Evolutionary conservation across 2,329 filamentous ascomycete species (phyloP).

Genomic region (Arthrobotrys musiformis): DNA sequence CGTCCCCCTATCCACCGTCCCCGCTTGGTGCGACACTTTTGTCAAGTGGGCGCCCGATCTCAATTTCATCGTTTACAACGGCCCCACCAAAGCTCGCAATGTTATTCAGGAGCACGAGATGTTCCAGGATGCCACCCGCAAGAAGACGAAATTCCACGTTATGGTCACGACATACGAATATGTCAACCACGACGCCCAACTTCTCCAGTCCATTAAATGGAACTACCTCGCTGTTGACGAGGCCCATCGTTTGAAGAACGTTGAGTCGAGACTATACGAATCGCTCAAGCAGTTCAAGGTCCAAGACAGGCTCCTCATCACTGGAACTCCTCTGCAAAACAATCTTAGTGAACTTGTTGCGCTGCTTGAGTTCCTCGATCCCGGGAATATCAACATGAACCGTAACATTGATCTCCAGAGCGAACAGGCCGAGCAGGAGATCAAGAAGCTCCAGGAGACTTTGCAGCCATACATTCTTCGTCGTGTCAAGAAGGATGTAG

Average conservation of each 20-base stretch:
- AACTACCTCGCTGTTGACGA: constrained; percentile 97
- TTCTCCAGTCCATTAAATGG: constrained; percentile 92
- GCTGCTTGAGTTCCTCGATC: constrained; percentile 94
- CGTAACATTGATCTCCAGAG: constrained; percentile 87
- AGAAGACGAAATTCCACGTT: constrained; percentile 96
- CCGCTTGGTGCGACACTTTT: constrained; percentile 97
- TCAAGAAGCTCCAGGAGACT: constrained; percentile 82
- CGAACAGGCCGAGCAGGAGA: constrained; percentile 84
- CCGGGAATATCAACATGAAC: constrained; percentile 90
- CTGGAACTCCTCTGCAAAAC: constrained; percentile 96
- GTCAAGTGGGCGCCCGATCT: constrained; percentile 94
- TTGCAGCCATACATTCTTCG: constrained; percentile 96
- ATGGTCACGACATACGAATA: constrained; percentile 98
- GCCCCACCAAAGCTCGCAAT: constrained; percentile 83
- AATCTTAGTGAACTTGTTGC: constrained; percentile 92
- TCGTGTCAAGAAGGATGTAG: constrained; percentile 95
- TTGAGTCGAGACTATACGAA: constrained; percentile 90
- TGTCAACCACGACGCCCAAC: constrained; percentile 84
- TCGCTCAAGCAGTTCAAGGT: constrained; percentile 86
- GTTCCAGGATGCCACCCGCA: constrained; percentile 83
- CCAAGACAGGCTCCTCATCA: constrained; percentile 90
- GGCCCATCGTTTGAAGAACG: constrained; percentile 95
- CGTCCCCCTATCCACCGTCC: constrained; percentile 96
- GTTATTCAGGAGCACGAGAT: constrained; percentile 93
- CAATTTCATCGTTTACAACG: constrained; percentile 97